Base-by-base conservation (phyloP, 2,329 filamentous ascomycete species). In the Claviceps maximensis region DNA sequence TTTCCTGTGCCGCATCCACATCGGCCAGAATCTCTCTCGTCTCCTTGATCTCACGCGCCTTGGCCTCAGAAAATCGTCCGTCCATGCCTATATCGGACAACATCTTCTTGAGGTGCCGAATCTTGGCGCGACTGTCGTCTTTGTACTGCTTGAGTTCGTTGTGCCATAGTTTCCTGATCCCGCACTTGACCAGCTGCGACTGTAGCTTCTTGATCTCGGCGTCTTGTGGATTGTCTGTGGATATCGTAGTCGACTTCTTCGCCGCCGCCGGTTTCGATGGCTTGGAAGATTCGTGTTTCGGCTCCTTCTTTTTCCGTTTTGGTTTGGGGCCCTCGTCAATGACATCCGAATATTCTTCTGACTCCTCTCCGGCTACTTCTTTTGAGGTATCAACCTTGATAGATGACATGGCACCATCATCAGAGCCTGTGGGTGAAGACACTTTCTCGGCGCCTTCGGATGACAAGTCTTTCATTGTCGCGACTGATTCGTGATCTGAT, bases 151-250 rank as follows among this genome's bases (percentile, higher is more conserved):
- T 87, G 29, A 98, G 76, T 68, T 96, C 89, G 57, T 85, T 82
- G 49, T 79, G 80, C 91, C 93, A 98, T 56, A 96, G 79, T 65
- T 96, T 97, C 51, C 89, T 85, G 53, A 96, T 81, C 31, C 91
- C 91, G 62, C 91, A 98, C 68, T 96, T 95, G 47, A 84, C 71
- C 7, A 98, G 78, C 68, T 91, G 89, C 9, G 82, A 80, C 69
- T 97, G 91, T 3, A 97, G 74, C 49, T 83, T 86, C 68, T 95
- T 97, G 64, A 96, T 86, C 65, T 95, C 87, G 3, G 79, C 82
- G 55, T 88, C 81, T 55, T 89, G 79, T 0, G 84, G 79, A 57
- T 89, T 65, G 19, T 70, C 63, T 2, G 67, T 49, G 8, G 60
- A 55, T 21, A 62, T 42, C 10, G 49, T 9, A 15, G 29, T 36